A percentile compares a stretch with the other conserved stretches of the same genome.
Evolutionary conservation across 108 stramenopile genomes (phyloP).

Genomic region (Cyclostephanos invisitatus): DNA sequence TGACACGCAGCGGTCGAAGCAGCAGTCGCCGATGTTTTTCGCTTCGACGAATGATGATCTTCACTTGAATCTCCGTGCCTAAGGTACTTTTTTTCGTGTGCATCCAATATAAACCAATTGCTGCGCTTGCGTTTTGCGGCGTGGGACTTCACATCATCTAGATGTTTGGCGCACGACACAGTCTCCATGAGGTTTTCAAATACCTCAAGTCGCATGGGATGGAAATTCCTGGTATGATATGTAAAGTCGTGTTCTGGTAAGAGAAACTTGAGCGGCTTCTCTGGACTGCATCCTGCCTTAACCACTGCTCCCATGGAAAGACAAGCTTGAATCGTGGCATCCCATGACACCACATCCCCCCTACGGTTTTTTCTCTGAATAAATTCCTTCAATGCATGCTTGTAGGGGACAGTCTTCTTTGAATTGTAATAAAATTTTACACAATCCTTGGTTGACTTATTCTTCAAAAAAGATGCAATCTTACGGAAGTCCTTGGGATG

Average conservation of each 20-base stretch:
- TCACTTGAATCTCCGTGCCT: constrained; percentile 55
- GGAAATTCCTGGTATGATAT: constrained; percentile 58
- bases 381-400: constrained; percentile 83
- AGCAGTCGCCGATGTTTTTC: constrained; percentile 3
- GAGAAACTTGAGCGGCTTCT: constrained; percentile 69
- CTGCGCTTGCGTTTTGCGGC: constrained; percentile 31
- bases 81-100: constrained; percentile 54
- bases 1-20: background rate
- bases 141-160: constrained; percentile 37
- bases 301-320: constrained; percentile 73
- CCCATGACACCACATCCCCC: constrained; percentile 73
- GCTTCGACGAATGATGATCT: constrained; percentile 34
- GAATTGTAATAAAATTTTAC: constrained; percentile 94
- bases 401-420: constrained; percentile 85
- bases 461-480: constrained; percentile 89
- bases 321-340: constrained; percentile 80
- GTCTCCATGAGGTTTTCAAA: constrained; percentile 58
- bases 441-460: constrained; percentile 91
- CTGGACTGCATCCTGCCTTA: constrained; percentile 59
- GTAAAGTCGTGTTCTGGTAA: constrained; percentile 68
- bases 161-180: constrained; percentile 31
- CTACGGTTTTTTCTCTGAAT: constrained; percentile 76
- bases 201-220: constrained; percentile 71
- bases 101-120: constrained; percentile 62
- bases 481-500: constrained; percentile 96